Base-by-base conservation (phyloP, 352 stramenopile genomes). In the Globisporangium abappressorium region DNA sequence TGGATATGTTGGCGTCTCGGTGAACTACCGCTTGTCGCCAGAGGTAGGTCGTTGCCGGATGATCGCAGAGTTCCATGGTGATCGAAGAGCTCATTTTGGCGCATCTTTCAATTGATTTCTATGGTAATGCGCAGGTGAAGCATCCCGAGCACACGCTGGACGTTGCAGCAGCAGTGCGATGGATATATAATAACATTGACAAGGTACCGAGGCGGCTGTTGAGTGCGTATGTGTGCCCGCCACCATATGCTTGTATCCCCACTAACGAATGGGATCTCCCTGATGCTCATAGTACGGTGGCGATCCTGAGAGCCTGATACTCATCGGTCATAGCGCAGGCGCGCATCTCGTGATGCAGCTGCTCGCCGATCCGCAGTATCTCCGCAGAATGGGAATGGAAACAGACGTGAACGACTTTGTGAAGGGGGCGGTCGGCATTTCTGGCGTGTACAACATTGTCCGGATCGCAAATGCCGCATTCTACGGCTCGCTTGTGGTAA, bases 401-500 rank as follows among this genome's bases (percentile, higher is more conserved):
- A 55, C 77, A 14, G 56, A 67, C 12, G 68, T 82, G 22, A 65
- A 64, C n/a, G 59, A 57, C 14, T 78, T 84, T 24, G 75, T 94
- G 22, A 78, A 74, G 34, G 81, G 79, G 24, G 76, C 83, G 6
- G 78, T 96, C 11, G 86, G 88, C 12, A 89, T 96, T 57, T 93
- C 86, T 1, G 88, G 88, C 2, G 88, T 94, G 4, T 96, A 96
- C 72, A 94, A 96, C 65, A 84, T 96, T 58, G 85, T 94, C 22
- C 83, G 85, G 0, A 74, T 94, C 22, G 86, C 87, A 4, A 93
- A 94, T 62, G 75, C 85, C 2, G 65, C 80, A 0, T 77, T 95
- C 57, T 95, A 93, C 57, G 85, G 87, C 12, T 68, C 82, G 3
- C 61, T 95, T 0, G 81, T 88, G 53, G 80, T 62, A 55, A 26